Conservation (phyloP, 2,329 filamentous ascomycete species). For the Fusarium nelsonii region DNA sequence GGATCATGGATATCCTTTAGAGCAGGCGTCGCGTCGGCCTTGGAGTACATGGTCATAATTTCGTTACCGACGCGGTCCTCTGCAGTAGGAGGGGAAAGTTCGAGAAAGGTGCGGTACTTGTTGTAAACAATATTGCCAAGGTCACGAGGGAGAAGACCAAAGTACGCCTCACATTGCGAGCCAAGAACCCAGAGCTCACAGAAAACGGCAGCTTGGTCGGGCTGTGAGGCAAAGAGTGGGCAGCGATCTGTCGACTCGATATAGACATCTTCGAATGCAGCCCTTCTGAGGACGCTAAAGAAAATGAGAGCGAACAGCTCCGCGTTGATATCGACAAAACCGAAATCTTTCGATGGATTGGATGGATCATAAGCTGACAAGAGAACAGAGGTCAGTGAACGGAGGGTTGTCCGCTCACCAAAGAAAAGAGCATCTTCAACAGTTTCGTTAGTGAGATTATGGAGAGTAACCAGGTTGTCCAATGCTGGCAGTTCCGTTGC, state of each 20-base stretch:
- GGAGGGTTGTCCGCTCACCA: too few relatives aligned
- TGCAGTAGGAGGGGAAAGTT: constrained; percentile 14
- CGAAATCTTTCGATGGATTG: too few relatives aligned
- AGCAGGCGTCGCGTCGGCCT: too few relatives aligned
- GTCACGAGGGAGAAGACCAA: constrained; percentile 33
- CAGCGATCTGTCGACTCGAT: constrained; percentile 37
- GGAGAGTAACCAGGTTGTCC: not conserved
- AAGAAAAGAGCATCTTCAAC: not conserved
- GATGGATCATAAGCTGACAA: too few relatives aligned
- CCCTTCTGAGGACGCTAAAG: constrained; percentile 26
- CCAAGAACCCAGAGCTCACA: constrained; percentile 40
- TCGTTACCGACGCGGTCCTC: constrained; percentile 32
- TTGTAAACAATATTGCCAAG: constrained; percentile 27
- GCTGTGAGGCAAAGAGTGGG: constrained; percentile 36
- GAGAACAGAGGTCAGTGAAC: too few relatives aligned
- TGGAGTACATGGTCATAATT: constrained; percentile 41
- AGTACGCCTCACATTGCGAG: constrained; percentile 39
- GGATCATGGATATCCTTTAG: too few relatives aligned
- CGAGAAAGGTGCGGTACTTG: constrained; percentile 24
- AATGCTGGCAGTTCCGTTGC: not conserved
- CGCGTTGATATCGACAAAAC: constrained; percentile 24
- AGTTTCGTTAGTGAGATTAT: not conserved
- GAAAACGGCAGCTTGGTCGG: constrained; percentile 39
- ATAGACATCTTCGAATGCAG: constrained; percentile 38
- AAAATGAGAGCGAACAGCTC: constrained; percentile 31